Evolutionary conservation across 192 early-diverging fungal species (phyloP).

Genomic region (Dispira simplex): DNA sequence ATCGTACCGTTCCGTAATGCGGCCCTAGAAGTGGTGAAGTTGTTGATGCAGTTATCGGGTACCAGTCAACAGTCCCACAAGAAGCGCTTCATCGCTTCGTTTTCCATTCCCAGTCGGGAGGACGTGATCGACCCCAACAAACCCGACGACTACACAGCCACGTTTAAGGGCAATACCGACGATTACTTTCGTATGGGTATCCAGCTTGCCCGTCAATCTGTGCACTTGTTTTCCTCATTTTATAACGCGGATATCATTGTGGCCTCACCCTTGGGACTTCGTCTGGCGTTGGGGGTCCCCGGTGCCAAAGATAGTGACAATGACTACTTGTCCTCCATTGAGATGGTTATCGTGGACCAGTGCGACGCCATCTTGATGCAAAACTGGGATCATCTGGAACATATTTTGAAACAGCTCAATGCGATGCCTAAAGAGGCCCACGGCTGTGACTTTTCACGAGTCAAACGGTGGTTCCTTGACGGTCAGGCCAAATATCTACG

Average conservation of each 20-base stretch:
- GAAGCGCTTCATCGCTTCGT: conserved; percentile 16
- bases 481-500: conserved; percentile 70
- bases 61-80: conserved; percentile 78
- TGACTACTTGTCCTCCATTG: conserved; percentile 89
- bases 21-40: conserved; percentile 63
- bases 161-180: conserved; percentile 90
- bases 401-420: conserved; percentile 75
- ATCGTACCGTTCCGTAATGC: conserved; percentile 74
- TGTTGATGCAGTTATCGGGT: conserved; percentile 57
- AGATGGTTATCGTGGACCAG: conserved; percentile 77
- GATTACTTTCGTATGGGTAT: conserved; percentile 90
- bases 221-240: conserved; percentile 79
- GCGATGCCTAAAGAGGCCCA: conserved; percentile 79
- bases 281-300: conserved; percentile 62
- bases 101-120: conserved; percentile 40
- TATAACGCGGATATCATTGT: conserved; percentile 85
- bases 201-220: conserved; percentile 69
- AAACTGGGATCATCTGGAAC: conserved; percentile 93
- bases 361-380: conserved; percentile 86
- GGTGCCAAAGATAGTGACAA: conserved; percentile 32
- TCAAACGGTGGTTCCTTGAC: conserved; percentile 76
- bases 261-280: conserved; percentile 80
- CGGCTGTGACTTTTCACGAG: conserved; percentile 89
- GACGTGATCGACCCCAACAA: conserved; percentile 57
- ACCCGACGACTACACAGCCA: conserved; percentile 65